phyloP scores from a whole-genome alignment of 2,329 filamentous ascomycete genomes.

The Colletotrichum tofieldiae region DNA sequence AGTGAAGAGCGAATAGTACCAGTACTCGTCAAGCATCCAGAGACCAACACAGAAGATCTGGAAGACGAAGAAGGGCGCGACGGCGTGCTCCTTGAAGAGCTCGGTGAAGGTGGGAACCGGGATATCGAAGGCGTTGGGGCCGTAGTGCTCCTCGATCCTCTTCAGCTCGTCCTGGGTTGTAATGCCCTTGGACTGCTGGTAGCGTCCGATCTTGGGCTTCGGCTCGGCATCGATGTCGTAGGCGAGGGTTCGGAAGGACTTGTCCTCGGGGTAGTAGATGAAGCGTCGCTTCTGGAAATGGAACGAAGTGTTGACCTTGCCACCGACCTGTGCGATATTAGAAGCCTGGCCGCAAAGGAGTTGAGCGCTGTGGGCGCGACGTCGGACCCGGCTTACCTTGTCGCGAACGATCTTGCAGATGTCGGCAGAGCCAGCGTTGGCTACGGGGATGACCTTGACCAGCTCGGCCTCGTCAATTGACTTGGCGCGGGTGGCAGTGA shows the following conservation, averaged over 20 bases:
- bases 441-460: constrained; percentile 93
- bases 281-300: constrained; percentile 99
- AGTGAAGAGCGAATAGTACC: constrained; percentile 99
- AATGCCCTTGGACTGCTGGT: constrained; percentile 87
- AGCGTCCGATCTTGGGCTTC: constrained; percentile 82
- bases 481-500: constrained; percentile 82
- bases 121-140: constrained; percentile 96
- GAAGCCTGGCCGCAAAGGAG: background rate
- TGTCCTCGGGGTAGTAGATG: constrained; percentile 80
- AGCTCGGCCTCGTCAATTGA: constrained; percentile 82
- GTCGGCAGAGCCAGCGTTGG: constrained; percentile 90
- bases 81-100: constrained; percentile 97
- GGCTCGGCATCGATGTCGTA: constrained; percentile 90
- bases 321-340: constrained; percentile 70
- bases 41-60: constrained; percentile 98
- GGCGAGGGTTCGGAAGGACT: constrained; percentile 84
- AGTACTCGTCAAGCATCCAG: constrained; percentile 99
- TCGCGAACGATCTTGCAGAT: constrained; percentile 88
- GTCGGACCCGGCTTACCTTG: constrained; percentile 54
- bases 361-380: background rate
- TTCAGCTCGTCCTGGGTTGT: constrained; percentile 81
- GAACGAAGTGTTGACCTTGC: constrained; percentile 86
- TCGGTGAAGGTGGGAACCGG: constrained; percentile 96
- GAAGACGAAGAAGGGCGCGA: constrained; percentile 99
- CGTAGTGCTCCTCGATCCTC: constrained; percentile 91